Percentiles rank a stretch among this genome's conserved stretches.
Evolutionary conservation across 345 rosid genomes (phyloP).

Genomic region (Adansonia digitata): DNA sequence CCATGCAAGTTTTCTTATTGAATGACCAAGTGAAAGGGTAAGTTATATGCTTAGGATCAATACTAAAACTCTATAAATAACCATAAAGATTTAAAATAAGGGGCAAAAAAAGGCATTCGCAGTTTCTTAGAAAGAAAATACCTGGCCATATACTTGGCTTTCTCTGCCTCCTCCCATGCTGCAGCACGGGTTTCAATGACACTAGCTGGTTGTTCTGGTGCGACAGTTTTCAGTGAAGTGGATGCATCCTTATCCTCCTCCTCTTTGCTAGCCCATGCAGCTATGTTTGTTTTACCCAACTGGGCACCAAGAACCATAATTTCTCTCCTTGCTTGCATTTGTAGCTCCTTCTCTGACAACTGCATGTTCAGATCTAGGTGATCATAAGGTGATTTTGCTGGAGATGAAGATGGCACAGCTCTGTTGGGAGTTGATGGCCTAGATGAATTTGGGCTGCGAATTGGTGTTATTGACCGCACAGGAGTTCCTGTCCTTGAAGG

Average conservation of each 20-base stretch:
- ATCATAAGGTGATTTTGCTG: conserved; percentile 23
- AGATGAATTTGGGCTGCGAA: conserved; percentile 69
- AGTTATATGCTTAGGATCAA: neutral
- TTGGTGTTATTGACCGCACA: conserved; percentile 74
- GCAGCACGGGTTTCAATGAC: conserved; percentile 67
- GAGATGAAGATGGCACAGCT: conserved; percentile 37
- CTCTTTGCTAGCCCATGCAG: conserved; percentile 95
- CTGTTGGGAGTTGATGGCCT: conserved; percentile 77
- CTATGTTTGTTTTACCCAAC: conserved; percentile 81
- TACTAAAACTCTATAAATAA: neutral
- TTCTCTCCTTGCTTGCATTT: conserved; percentile 80
- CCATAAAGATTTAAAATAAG: neutral
- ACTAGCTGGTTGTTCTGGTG: conserved; percentile 35
- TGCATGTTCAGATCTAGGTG: conserved; percentile 30
- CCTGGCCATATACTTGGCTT: conserved; percentile 89
- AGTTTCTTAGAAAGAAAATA: conserved; percentile 23
- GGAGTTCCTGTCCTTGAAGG: conserved; percentile 94
- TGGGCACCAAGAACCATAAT: conserved; percentile 75
- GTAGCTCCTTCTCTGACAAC: conserved; percentile 65
- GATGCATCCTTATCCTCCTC: conserved; percentile 64
- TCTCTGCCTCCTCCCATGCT: conserved; percentile 91
- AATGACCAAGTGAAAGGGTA: neutral
- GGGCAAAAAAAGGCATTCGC: neutral
- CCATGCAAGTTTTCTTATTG: neutral
- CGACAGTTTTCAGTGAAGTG: conserved; percentile 43